A percentile compares a stretch with the other conserved stretches of the same genome.
These are phyloP conservation scores for Dipteronia sinensis DNA, from an alignment of 345 rosid species.

Conservation along the genomic window DNA sequence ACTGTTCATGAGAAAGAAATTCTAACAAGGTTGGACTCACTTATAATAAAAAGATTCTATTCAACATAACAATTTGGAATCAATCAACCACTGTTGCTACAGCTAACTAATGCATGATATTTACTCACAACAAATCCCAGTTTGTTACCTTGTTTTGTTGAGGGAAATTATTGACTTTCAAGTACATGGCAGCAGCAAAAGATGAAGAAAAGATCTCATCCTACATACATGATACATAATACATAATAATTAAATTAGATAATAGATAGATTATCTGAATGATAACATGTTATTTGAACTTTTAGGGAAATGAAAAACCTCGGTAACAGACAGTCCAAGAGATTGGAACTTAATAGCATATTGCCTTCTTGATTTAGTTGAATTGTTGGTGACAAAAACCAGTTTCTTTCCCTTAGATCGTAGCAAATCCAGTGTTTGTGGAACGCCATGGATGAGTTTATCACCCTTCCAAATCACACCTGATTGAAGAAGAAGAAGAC, in stretches of 20 bases:
- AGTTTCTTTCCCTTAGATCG: slow-evolving; percentile 90
- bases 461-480: slow-evolving; percentile 98
- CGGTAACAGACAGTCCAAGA: slow-evolving; percentile 70
- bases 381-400: slow-evolving; percentile 87
- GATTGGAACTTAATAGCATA: slow-evolving; percentile 66
- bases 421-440: slow-evolving; percentile 61
- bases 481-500: slow-evolving; percentile 17
- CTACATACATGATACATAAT: slow-evolving; percentile 32
- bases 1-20: not conserved
- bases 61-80: not conserved
- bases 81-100: not conserved
- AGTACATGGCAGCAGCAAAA: slow-evolving; percentile 89
- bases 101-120: not conserved
- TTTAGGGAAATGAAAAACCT: slow-evolving; percentile 40
- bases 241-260: not conserved
- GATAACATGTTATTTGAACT: not conserved
- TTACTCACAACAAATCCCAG: not conserved
- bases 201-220: slow-evolving; percentile 94
- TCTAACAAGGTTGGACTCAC: not conserved
- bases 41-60: not conserved
- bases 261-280: not conserved
- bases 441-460: slow-evolving; percentile 71
- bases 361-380: slow-evolving; percentile 75
- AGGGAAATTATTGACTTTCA: slow-evolving; percentile 76
- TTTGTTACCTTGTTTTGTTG: slow-evolving; percentile 64